Percentiles rank a stretch among this genome's conserved stretches.
Conservation (phyloP, 2,329 filamentous ascomycete genomes). For the Dactylonectria macrodidyma region DNA sequence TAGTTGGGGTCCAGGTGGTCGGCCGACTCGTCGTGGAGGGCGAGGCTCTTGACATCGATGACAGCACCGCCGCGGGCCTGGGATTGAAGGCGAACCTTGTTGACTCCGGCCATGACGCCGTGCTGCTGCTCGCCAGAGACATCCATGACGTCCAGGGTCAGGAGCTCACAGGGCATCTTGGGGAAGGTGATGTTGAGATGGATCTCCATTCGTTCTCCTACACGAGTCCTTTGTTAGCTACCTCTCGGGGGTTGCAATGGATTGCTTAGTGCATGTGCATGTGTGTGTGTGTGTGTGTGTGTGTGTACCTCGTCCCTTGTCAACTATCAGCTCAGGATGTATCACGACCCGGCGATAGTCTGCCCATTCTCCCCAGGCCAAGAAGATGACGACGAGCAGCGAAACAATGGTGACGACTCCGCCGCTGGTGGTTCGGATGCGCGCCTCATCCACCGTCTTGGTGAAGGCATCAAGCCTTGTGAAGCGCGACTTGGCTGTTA, state of each 20-base stretch:
- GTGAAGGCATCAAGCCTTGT: slow-evolving; percentile 98
- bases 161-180: slow-evolving; percentile 91
- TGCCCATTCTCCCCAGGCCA: slow-evolving; percentile 95
- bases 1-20: slow-evolving; percentile 90
- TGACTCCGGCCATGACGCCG: slow-evolving; percentile 92
- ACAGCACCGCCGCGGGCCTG: slow-evolving; percentile 81
- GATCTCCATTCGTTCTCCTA: slow-evolving; percentile 98
- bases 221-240: slow-evolving; percentile 42
- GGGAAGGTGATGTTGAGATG: slow-evolving; percentile 98
- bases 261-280: background rate
- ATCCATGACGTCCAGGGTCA: slow-evolving; percentile 99
- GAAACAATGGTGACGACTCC: slow-evolving; percentile 95
- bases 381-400: slow-evolving; percentile 87
- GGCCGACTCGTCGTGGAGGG: slow-evolving; percentile 76
- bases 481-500: slow-evolving; percentile 86
- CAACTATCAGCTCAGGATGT: slow-evolving; percentile 93
- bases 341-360: slow-evolving; percentile 91
- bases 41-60: slow-evolving; percentile 78
- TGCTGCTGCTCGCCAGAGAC: slow-evolving; percentile 97
- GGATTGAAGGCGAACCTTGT: slow-evolving; percentile 87
- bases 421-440: slow-evolving; percentile 94
- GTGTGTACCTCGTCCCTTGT: slow-evolving; percentile 88
- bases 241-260: background rate
- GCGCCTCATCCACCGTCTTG: slow-evolving; percentile 98
- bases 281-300: background rate